Base-by-base conservation (phyloP, 1,284 basidiomycete species). In the Cutaneotrichosporon arboriforme region DNA sequence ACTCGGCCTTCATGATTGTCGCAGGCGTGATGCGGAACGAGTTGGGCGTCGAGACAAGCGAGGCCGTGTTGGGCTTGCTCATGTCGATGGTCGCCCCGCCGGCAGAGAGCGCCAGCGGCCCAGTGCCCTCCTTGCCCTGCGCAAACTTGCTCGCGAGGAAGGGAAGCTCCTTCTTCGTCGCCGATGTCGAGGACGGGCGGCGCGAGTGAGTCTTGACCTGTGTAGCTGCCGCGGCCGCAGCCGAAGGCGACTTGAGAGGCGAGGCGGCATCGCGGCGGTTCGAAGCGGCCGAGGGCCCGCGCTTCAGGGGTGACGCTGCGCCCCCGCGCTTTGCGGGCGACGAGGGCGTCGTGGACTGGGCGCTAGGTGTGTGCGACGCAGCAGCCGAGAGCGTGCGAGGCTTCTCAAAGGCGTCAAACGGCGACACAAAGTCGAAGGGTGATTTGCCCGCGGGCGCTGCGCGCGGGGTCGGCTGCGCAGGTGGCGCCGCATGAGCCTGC, bases 401-500 rank as follows among this genome's bases (percentile, higher is more conserved):
- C 47, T 42, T 48, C 3, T 67, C 66, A 49, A 73, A 72, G 3
- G 58, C 69, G 39, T 70, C 69, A 42, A 73, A 73, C 4, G 71
- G 71, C 2, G 69, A 71, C 38, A 72, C 67, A 49, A 73, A 73
- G 48, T 69, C 65, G 55, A 73, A 73, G 41, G 62, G 61, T 12
- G 68, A 65, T 52, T 67, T 66, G 48, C 42, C 18, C 18, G 52
- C 45, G 0, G 51, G 10, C 38, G 43, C 15, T 31, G 26, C 26
- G 26, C 7, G 26, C 26, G 26, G n/a, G n/a, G n/a, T n/a, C n/a
- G n/a, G n/a, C n/a, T n/a, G n/a, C n/a, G n/a, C n/a, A n/a, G n/a
- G n/a, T n/a, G n/a, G n/a, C n/a, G n/a, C n/a, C n/a, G n/a, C n/a
- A n/a, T n/a, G 23, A 18, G 31, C 43, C 41, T 22, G 46, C 22